Evolutionary conservation across 176 grass and related monocot species (phyloP), one percentile per base, ranked within the genome.

Genomic region (Hyparrhenia diplandra): DNA sequence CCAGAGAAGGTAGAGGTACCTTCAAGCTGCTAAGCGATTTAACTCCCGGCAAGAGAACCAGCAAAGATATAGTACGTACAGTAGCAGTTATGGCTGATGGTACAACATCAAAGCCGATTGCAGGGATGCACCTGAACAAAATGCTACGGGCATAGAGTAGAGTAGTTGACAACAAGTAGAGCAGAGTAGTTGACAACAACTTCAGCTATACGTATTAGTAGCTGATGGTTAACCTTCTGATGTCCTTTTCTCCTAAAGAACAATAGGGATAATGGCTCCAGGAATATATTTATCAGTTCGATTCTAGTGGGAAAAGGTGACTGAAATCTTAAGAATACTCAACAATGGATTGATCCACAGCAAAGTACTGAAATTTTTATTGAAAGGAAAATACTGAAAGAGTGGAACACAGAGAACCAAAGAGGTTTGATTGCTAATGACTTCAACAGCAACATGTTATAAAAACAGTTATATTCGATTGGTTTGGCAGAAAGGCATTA

Each of bases 371-470:
- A 74, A 67, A 77, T n/a, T n/a, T n/a, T n/a, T n/a, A n/a, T n/a
- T n/a, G n/a, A n/a, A n/a, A n/a, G n/a, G n/a, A n/a, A n/a, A 87
- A 81, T 73, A 75, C 12, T 9, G 13, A 74, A 67, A 77, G 41
- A 64, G 21, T 42, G 51, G 36, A 62, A 20, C 6, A 23, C 27
- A 75, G 5, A 60, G 7, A 27, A 76, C n/a, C 6, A 27, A 75
- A 16, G 7, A 14, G 25, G 69, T 32, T 32, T 32, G 31, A 32
- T 72, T 66, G 83, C 63, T 47, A 76, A 58, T 59, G 3, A 65
- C 77, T 77, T 77, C 64, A 66, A 65, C 46, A 78, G 29, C 40
- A 52, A 43, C 10, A 71, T 31, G 16, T 63, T 70, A 71, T 76
- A 71, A 55, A 80, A 81, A 40, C 62, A 16, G 13, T 76, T 42